Evolutionary conservation across 2,329 filamentous ascomycete species (phyloP), one percentile per base, ranked within the genome.

Genomic region (Mariannaea sp.): DNA sequence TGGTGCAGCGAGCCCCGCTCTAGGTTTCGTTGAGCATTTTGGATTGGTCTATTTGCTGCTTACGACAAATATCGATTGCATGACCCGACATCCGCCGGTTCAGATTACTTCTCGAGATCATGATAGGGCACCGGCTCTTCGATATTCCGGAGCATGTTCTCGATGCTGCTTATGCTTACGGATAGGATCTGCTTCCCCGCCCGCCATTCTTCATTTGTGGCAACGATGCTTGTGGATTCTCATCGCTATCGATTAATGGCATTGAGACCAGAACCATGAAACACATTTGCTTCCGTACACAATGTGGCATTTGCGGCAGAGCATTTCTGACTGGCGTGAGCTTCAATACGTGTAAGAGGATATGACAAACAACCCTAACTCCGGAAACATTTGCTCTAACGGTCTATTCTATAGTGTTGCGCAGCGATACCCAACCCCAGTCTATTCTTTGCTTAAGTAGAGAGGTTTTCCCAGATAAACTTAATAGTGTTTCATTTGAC

Each of bases 261-360:
- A 48, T 48, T 35, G 35, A 33, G 1, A 8, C 24, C 5, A 16
- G 5, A 2, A 40, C 7, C n/a, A 7, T 5, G 10, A 24, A 27
- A 12, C 46, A 49, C 20, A 22, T 35, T 24, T 33, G 16, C 17
- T 36, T 49, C 10, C 46, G 46, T 19, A 33, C 20, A 16, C 38
- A 33, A 35, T 49, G 46, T 22, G 38, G 46, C 29, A 49, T 49
- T 14, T 49, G 46, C 9, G 29, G 38, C n/a, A 19, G 20, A 5
- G 8, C 22, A 14, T 7, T 49, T 20, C 14, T 10, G 19, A 3
- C 46, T 9, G 20, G 30, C 2, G 12, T 9, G 5, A n/a, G 10
- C 3, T 49, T 49, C 12, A 20, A 41, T 3, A 14, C 29, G 19
- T 29, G 46, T 49, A 42, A 42, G 38, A 42, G 38, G 16, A 5